Evolutionary conservation across 2,329 filamentous ascomycete genomes (phyloP).

Genomic region (Gaeumannomyces sp.): DNA sequence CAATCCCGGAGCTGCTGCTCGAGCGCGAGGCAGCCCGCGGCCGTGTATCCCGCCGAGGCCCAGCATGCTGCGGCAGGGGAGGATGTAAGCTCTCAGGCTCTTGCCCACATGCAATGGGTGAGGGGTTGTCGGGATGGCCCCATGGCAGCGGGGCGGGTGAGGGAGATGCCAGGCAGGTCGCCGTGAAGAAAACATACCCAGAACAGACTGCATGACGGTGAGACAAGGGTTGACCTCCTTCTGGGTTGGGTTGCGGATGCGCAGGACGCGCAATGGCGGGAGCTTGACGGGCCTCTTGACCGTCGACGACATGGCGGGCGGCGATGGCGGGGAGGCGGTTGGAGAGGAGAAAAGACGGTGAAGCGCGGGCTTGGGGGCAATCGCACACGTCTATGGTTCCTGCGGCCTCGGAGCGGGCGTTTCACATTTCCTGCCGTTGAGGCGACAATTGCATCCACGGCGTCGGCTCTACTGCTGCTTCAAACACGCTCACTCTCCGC

Average conservation of each 20-base stretch:
- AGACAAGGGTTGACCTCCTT: constrained; percentile 46
- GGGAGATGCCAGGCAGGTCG: background rate
- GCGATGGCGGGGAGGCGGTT: constrained; percentile 1
- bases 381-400: background rate
- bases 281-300: constrained; percentile 48
- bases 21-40: constrained; percentile 50
- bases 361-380: too few relatives aligned
- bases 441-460: too few relatives aligned
- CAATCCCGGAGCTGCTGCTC: constrained; percentile 57
- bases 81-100: too few relatives aligned
- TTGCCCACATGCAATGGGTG: background rate
- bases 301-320: constrained; percentile 32
- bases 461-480: too few relatives aligned
- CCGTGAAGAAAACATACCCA: constrained; percentile 34
- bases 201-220: constrained; percentile 50
- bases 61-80: constrained; percentile 60
- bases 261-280: constrained; percentile 48
- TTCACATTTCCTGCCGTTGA: background rate
- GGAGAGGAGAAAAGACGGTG: too few relatives aligned
- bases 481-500: background rate
- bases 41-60: constrained; percentile 70
- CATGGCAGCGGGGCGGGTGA: background rate
- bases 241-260: constrained; percentile 47
- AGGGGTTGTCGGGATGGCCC: background rate
- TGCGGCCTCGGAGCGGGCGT: background rate